Percentiles rank a stretch among this genome's conserved stretches.
Evolutionary conservation across 208 protist genomes (phyloP).

Genomic region (Phytomonas sp.): DNA sequence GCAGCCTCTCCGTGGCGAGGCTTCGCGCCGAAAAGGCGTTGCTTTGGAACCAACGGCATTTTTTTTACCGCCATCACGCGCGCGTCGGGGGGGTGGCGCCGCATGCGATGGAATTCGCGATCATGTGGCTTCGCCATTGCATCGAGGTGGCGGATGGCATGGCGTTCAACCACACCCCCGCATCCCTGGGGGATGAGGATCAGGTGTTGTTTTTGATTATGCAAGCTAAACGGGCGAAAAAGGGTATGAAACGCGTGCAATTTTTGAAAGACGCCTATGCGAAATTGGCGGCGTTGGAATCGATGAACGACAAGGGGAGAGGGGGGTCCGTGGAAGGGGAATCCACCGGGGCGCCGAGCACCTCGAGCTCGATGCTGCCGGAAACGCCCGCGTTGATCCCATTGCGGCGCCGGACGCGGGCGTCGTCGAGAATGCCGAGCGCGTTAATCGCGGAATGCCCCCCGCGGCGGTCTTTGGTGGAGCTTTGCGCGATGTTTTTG

Average conservation of each 20-base stretch:
- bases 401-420: no score
- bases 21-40: no score
- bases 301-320: no score
- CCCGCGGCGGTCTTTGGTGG: constrained; percentile 25
- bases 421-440: no score
- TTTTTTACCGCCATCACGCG: not conserved
- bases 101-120: constrained; percentile 40
- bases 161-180: constrained; percentile 9
- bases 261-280: constrained; percentile 38
- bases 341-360: no score
- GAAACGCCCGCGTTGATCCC: no score
- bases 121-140: constrained; percentile 32
- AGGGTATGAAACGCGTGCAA: constrained; percentile 24
- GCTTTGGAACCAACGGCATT: not conserved
- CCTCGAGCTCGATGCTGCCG: no score
- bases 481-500: constrained; percentile 61
- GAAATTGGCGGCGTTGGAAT: constrained; percentile 31
- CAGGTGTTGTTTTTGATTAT: constrained; percentile 21
- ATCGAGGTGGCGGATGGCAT: not conserved
- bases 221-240: constrained; percentile 34
- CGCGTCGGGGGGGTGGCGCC: not conserved
- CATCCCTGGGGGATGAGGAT: no score
- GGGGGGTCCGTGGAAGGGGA: no score
- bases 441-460: not conserved
- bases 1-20: no score